Evolutionary conservation across 495 filamentous ascomycete genomes (phyloP).

Genomic region (Trichocladium uniseriatum): DNA sequence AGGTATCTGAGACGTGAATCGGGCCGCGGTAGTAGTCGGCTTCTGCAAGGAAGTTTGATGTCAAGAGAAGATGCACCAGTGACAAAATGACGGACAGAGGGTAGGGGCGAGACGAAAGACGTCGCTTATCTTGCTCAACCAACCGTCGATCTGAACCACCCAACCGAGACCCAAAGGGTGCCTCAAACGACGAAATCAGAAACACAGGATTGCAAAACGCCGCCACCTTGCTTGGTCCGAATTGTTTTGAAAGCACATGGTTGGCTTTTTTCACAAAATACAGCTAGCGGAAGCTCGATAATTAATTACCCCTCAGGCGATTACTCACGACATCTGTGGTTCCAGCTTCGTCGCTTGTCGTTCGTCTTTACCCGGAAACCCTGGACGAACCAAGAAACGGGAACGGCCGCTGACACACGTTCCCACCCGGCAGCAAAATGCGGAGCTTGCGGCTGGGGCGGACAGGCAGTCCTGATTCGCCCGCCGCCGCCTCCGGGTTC

Average conservation of each 20-base stretch:
- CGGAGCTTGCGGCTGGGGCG: not conserved
- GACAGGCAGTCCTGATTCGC: constrained; percentile 1
- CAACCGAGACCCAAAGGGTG: too few relatives aligned
- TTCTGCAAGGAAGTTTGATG: not conserved
- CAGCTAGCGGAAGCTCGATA: too few relatives aligned
- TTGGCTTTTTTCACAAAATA: too few relatives aligned
- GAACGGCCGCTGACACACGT: not conserved
- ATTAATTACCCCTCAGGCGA: too few relatives aligned
- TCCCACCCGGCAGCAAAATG: not conserved
- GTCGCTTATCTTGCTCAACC: too few relatives aligned
- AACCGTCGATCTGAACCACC: too few relatives aligned
- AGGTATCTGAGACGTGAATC: not conserved
- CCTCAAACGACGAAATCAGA: too few relatives aligned
- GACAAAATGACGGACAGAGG: too few relatives aligned
- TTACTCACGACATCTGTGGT: not conserved
- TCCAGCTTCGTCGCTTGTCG: not conserved
- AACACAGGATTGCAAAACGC: too few relatives aligned
- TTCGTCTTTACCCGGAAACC: not conserved
- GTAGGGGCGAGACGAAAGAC: too few relatives aligned
- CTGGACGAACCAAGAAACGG: not conserved
- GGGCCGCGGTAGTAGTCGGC: not conserved
- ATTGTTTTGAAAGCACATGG: too few relatives aligned
- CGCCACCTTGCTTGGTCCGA: too few relatives aligned
- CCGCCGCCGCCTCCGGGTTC: not conserved
- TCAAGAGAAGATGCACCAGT: not conserved